Conservation (phyloP, 768 basidiomycete genomes). For the Agaricus subrufescens region DNA sequence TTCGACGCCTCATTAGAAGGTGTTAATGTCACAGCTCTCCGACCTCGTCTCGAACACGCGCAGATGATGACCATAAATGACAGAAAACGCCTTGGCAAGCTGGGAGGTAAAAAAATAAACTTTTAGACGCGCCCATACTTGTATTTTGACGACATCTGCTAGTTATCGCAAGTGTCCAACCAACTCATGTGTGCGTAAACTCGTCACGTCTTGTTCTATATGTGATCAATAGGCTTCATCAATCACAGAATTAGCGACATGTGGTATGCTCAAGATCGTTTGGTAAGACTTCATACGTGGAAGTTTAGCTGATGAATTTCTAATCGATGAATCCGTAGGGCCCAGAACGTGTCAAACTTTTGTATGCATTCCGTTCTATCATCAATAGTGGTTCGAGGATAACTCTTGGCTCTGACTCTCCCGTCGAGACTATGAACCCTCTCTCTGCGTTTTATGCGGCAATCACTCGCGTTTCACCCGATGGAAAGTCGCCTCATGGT, state of each 20-base stretch:
- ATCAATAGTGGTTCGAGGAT: conserved; percentile 62
- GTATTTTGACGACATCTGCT: conserved; percentile 10
- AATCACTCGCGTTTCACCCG: conserved; percentile 63
- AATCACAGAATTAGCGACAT: conserved; percentile 71
- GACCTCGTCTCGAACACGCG: conserved; percentile 87
- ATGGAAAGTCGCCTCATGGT: conserved; percentile 79
- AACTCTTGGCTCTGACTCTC: conserved; percentile 84
- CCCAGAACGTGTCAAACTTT: conserved; percentile 73
- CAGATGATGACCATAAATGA: conserved; percentile 80
- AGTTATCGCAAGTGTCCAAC: conserved; percentile 91
- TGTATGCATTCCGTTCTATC: conserved; percentile 84
- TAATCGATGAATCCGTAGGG: conserved; percentile 42
- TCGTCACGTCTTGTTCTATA: no score
- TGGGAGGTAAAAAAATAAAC: conserved; percentile 56
- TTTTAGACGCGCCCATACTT: not conserved
- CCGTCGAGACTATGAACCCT: conserved; percentile 85
- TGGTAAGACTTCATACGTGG: conserved; percentile 42
- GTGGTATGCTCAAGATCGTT: conserved; percentile 82
- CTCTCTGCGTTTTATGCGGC: conserved; percentile 87
- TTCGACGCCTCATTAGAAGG: conserved; percentile 68
- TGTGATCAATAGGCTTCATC: not conserved
- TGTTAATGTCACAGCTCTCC: conserved; percentile 55
- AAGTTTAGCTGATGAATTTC: not conserved
- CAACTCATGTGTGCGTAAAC: conserved; percentile 73
- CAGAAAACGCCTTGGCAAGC: conserved; percentile 67